phyloP scores from a whole-genome alignment of 2,329 filamentous ascomycete species.

The Aureobasidium melanogenum region DNA sequence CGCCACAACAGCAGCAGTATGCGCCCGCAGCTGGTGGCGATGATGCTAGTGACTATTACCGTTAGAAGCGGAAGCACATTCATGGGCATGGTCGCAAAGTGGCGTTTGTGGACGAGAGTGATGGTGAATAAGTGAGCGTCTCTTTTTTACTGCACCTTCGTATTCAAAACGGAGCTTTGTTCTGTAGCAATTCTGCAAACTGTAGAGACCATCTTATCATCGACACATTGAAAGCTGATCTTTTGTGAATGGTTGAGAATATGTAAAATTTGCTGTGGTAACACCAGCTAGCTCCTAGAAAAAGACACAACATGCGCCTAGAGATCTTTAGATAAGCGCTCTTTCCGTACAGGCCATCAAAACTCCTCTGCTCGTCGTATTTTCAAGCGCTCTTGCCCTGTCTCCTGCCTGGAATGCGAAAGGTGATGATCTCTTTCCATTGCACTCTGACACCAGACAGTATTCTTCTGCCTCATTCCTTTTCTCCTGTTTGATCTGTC shows the following conservation, averaged over 20 bases:
- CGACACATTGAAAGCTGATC: no score
- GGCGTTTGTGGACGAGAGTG: not conserved
- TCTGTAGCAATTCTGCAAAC: not conserved
- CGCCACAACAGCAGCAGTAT: constrained; percentile 15
- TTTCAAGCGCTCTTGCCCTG: not conserved
- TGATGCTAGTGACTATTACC: constrained; percentile 28
- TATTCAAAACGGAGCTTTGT: not conserved
- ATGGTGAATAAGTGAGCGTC: not conserved
- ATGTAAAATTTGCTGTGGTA: not conserved
- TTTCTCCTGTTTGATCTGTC: not conserved
- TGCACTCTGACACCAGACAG: not conserved
- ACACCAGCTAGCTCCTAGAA: not conserved
- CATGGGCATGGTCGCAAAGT: not conserved
- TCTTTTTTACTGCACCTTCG: not conserved
- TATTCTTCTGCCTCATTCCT: not conserved
- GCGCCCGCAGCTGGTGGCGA: constrained; percentile 20
- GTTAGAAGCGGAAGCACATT: constrained; percentile 10
- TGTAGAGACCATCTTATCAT: not conserved
- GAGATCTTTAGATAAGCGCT: not conserved
- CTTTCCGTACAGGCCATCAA: not conserved
- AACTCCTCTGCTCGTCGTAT: not conserved
- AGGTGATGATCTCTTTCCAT: not conserved
- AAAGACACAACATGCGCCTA: not conserved
- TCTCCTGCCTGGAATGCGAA: not conserved
- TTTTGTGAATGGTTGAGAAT: not conserved